Evolutionary conservation across 257 asterid species (phyloP).

Genomic region (Solanum chmielewskii): DNA sequence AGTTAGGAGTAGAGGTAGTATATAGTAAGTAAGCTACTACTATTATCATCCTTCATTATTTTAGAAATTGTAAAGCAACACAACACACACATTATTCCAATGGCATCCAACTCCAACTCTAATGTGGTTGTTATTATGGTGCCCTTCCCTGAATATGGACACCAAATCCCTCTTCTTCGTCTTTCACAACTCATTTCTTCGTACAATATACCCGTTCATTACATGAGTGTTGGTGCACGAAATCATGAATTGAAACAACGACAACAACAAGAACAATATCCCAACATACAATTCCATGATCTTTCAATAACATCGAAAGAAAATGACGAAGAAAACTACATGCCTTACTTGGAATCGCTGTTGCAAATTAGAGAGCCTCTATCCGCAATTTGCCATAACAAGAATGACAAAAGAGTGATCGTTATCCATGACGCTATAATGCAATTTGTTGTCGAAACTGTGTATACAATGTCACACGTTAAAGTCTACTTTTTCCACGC

Average conservation of each 20-base stretch:
- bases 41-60: neutral
- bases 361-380: neutral
- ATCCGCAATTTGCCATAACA: neutral
- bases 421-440: neutral
- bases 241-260: neutral
- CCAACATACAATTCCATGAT: neutral
- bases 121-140: neutral
- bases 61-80: neutral
- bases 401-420: neutral
- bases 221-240: neutral
- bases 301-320: neutral
- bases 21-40: neutral
- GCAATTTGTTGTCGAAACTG: neutral
- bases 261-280: neutral
- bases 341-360: neutral
- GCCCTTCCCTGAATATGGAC: neutral
- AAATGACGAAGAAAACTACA: neutral
- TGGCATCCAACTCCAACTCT: neutral
- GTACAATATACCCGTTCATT: neutral
- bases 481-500: neutral
- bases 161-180: neutral
- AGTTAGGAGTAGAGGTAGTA: neutral
- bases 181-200: neutral
- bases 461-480: neutral
- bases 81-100: neutral